Conservation (phyloP, 2,329 filamentous ascomycete species). For the Botrytis medusae region DNA sequence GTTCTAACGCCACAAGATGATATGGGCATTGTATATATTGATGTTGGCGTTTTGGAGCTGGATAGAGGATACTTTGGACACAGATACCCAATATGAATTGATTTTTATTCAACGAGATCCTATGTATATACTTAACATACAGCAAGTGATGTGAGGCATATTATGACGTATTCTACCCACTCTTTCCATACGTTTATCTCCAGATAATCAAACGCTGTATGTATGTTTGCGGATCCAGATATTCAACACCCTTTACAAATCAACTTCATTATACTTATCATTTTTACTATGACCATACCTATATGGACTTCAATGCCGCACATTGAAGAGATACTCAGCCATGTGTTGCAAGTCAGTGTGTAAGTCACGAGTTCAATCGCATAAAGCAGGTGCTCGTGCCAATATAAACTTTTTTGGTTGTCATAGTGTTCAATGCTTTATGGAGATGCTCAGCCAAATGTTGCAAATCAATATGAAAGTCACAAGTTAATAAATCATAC, state of each 20-base stretch:
- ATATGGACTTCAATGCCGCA: neutral
- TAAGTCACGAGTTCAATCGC: neutral
- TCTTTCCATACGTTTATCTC: neutral
- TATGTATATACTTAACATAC: neutral
- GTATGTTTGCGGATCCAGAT: neutral
- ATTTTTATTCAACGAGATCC: constrained; percentile 21
- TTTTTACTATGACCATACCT: neutral
- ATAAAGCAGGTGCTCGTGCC: constrained; percentile 6
- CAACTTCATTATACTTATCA: neutral
- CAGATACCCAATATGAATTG: constrained; percentile 36
- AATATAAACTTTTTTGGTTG: constrained; percentile 1
- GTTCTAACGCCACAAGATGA: constrained; percentile 31
- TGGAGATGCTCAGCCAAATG: neutral
- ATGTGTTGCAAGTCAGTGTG: neutral
- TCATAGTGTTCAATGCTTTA: neutral
- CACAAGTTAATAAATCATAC: neutral
- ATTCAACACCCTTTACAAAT: neutral
- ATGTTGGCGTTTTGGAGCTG: constrained; percentile 22
- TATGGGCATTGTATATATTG: constrained; percentile 24
- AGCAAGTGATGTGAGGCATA: neutral
- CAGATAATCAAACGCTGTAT: neutral
- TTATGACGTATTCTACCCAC: neutral
- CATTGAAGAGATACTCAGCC: neutral
- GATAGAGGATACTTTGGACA: constrained; percentile 32
- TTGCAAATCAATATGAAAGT: neutral